Base-by-base conservation (phyloP, 441 rosid species). In the Gossypium davidsonii region DNA sequence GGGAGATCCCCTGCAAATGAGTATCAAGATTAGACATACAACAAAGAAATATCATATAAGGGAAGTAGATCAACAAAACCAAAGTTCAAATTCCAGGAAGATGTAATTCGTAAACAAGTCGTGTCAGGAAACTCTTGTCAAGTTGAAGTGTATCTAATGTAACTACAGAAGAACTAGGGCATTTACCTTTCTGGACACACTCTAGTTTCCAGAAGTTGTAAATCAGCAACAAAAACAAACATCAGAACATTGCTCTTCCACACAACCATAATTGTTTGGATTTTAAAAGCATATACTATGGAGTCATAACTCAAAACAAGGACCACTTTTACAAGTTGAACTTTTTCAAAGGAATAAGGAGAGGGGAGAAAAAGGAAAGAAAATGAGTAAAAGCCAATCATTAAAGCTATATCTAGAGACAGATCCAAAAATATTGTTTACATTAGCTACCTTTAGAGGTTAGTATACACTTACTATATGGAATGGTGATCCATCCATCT, bases 401-500 rank as follows among this genome's bases (percentile, higher is more conserved):
- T 67, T 25, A 15, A 67, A 49, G 18, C 59, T n/a, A 67, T 8
- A 26, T 25, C n/a, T 25, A 8, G 23, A n/a, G 42, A 25, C 14
- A 25, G 14, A 8, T n/a, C 1, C 15, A 26, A 52, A 49, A 25
- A 14, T 23, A 4, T 23, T 25, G 42, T 26, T 10, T 67, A 26
- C 9, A 67, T 26, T 49, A 28, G 12, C 17, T 52, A 46, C 70
- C 42, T 28, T 59, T 20, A 46, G 52, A 46, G 28, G 72, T 42
- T 14, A 68, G 82, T 25, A 60, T 51, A 23, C 87, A 95, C 99
- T 87, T 91, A 95, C 99, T 88, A 58, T 78, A 83, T 9, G 99
- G 98, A 74, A 95, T 89, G 15, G 84, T 83, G 76, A 95, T 89
- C 93, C 94, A 91, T 79, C 98, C 99, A 85, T 95, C 91, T 78